Base-by-base conservation (phyloP, 2,329 filamentous ascomycete species). In the Dothidotthia symphoricarpi region DNA sequence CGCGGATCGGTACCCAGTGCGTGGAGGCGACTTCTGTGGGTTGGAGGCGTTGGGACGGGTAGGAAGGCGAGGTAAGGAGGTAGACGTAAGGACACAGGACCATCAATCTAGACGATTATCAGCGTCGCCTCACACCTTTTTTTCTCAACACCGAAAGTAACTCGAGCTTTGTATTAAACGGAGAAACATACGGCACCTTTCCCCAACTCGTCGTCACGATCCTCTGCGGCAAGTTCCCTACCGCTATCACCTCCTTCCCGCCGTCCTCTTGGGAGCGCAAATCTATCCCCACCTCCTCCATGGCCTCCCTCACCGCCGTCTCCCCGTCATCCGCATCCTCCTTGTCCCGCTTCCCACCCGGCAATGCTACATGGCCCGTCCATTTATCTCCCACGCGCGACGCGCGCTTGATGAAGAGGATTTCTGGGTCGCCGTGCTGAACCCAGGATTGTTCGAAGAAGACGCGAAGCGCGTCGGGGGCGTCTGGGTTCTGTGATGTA, bases 351-450 rank as follows among this genome's bases (percentile, higher is more conserved):
- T 82, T 82, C 2, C 83, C 83, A 15, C 83, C 83, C 0, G 83
- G 83, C 3, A 86, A 64, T 0, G 83, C 83, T 39, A 85, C 77
- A 68, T 86, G 83, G 3, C 78, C 76, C 1, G 80, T 84, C 83
- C 83, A 86, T 40, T 81, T 71, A 60, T 86, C 83, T 6, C 82
- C 81, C 37, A 75, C 71, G 25, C 83, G 71, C 3, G 81, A 75
- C 3, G 83, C 78, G 30, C 83, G 71, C 58, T 86, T 86, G 61
- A 86, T 86, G 61, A 86, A 85, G 3, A 86, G 70, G n/a, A 82
- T 69, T 60, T 86, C 83, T 0, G 82, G 78, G 44, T 82, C 78
- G 16, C 82, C 82, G 59, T 82, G 67, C 47, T 77, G 73, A 6
- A 83, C 80, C 83, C 83, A 86, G 12, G 74, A 61, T 51, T 82